Conservation (phyloP, 495 filamentous ascomycete species). For the Penicillium maclennaniae region DNA sequence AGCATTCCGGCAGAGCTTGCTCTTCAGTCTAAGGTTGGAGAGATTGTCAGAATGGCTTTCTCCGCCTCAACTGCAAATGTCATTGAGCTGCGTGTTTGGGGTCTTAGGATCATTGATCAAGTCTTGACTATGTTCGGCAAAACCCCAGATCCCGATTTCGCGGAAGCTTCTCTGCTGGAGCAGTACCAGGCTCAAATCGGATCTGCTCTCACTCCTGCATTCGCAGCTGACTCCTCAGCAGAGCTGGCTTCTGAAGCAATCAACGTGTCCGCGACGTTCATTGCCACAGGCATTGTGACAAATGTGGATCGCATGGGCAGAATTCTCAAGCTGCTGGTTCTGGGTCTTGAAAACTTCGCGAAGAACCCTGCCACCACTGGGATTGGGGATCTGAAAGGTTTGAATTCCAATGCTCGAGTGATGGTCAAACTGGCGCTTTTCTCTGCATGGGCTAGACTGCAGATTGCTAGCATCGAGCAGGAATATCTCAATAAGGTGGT, state of each 20-base stretch:
- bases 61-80: conserved; percentile 94
- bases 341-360: conserved; percentile 88
- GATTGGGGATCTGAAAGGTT: conserved; percentile 88
- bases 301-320: conserved; percentile 97
- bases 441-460: conserved; percentile 98
- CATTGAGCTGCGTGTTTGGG: conserved; percentile 80
- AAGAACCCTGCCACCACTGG: conserved; percentile 74
- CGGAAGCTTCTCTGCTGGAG: conserved; percentile 90
- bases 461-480: conserved; percentile 93
- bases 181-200: conserved; percentile 99
- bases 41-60: conserved; percentile 96
- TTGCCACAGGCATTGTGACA: conserved; percentile 94
- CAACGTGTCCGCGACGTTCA: conserved; percentile 96
- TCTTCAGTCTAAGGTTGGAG: conserved; percentile 79
- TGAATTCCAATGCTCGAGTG: conserved; percentile 93
- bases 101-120: conserved; percentile 88
- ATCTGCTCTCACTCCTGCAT: conserved; percentile 92
- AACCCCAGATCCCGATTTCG: conserved; percentile 91
- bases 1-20: conserved; percentile 68
- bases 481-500: conserved; percentile 84
- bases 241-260: conserved; percentile 93
- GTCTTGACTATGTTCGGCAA: conserved; percentile 95
- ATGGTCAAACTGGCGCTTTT: conserved; percentile 98
- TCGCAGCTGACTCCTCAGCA: conserved; percentile 91
- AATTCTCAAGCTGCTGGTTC: conserved; percentile 88